phyloP scores from a whole-genome alignment of 2,329 filamentous ascomycete species.

The Talaromyces sp. region DNA sequence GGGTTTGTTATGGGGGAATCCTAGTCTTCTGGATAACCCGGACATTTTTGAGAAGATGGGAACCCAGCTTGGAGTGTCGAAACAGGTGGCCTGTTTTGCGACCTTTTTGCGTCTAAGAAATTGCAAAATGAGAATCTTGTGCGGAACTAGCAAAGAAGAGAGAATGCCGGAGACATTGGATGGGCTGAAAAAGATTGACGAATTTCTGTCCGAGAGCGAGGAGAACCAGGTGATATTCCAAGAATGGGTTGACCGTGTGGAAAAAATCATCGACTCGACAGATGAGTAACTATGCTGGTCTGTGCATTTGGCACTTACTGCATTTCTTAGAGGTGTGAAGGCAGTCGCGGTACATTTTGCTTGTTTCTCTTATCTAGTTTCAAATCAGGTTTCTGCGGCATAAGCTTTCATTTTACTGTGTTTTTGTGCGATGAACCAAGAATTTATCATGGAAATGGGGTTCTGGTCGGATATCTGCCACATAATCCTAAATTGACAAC shows the following conservation, averaged over 20 bases:
- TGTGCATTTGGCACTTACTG: no score
- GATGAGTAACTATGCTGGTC: neutral
- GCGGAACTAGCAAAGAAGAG: constrained; percentile 1
- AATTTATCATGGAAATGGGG: no score
- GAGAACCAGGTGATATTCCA: neutral
- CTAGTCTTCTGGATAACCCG: neutral
- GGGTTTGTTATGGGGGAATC: constrained; percentile 9
- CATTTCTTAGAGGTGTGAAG: no score
- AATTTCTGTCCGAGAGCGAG: neutral
- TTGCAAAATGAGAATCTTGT: neutral
- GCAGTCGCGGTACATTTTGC: no score
- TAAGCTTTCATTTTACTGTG: no score
- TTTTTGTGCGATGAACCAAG: no score
- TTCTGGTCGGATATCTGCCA: no score
- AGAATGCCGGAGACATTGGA: constrained; percentile 5
- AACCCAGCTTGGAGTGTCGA: neutral
- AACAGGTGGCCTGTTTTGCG: constrained; percentile 1
- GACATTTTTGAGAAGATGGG: neutral
- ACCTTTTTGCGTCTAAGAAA: neutral
- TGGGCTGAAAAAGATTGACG: neutral
- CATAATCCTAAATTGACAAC: no score
- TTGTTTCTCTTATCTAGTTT: no score
- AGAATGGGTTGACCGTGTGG: neutral
- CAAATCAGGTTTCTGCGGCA: no score
- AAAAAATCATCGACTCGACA: neutral